These are phyloP conservation scores for Geosmithia flava DNA, from an alignment of 2,329 filamentous ascomycete species.

Conservation along the genomic window DNA sequence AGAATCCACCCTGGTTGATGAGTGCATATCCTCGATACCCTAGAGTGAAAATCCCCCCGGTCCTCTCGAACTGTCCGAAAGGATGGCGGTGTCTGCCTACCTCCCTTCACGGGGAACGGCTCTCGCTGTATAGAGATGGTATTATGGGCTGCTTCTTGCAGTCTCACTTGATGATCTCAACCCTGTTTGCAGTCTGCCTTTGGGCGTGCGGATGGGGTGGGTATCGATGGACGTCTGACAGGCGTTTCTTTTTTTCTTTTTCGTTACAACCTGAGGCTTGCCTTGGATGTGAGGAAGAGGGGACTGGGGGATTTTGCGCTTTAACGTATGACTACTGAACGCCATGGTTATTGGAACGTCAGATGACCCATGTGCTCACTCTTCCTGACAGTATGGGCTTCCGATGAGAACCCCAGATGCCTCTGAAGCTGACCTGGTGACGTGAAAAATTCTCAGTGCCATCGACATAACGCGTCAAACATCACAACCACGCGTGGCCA, in stretches of 20 bases:
- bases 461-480: too few relatives aligned
- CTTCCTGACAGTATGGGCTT: too few relatives aligned
- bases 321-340: too few relatives aligned
- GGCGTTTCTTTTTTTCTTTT: constrained; percentile 42
- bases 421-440: too few relatives aligned
- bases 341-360: too few relatives aligned
- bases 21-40: constrained; percentile 73
- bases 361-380: too few relatives aligned
- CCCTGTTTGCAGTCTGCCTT: constrained; percentile 60
- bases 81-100: constrained; percentile 35
- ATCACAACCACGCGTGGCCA: too few relatives aligned
- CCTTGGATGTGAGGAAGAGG: constrained; percentile 40
- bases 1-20: constrained; percentile 95
- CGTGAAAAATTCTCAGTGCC: too few relatives aligned
- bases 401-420: too few relatives aligned
- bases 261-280: constrained; percentile 37
- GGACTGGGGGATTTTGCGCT: too few relatives aligned
- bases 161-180: constrained; percentile 71
- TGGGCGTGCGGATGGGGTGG: constrained; percentile 68
- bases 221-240: constrained; percentile 86
- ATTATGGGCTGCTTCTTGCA: constrained; percentile 3
- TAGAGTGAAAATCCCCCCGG: constrained; percentile 63
- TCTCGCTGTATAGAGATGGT: constrained; percentile 63
- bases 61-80: constrained; percentile 50
- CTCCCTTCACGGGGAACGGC: constrained; percentile 7